A percentile compares a stretch with the other conserved stretches of the same genome.
Conservation (phyloP, 257 asterid genomes). For the Paulownia fortunei region DNA sequence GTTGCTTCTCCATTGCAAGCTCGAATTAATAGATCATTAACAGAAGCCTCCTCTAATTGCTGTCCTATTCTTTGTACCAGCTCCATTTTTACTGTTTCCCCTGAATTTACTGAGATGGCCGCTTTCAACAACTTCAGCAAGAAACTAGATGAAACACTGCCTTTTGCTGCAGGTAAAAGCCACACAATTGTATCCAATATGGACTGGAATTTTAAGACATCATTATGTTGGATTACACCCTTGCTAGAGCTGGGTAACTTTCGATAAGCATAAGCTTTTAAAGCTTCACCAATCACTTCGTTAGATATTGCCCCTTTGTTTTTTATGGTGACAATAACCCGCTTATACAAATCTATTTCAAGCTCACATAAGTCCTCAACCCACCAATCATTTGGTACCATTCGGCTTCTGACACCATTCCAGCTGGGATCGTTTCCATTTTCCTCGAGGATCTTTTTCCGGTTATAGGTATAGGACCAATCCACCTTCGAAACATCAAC, state of each 20-base stretch:
- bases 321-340: slow-evolving; percentile 48
- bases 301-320: slow-evolving; percentile 47
- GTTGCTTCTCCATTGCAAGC: slow-evolving; percentile 49
- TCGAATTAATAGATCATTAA: slow-evolving; percentile 60
- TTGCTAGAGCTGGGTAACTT: slow-evolving; percentile 59
- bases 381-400: slow-evolving; percentile 82
- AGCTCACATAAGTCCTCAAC: slow-evolving; percentile 73
- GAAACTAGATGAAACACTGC: slow-evolving; percentile 62
- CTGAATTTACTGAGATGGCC: slow-evolving; percentile 49
- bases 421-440: slow-evolving; percentile 47
- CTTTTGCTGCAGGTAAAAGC: slow-evolving; percentile 63
- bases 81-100: slow-evolving; percentile 46
- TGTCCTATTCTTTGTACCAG: slow-evolving; percentile 64
- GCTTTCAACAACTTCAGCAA: slow-evolving; percentile 67
- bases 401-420: slow-evolving; percentile 55
- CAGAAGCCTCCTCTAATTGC: slow-evolving; percentile 76
- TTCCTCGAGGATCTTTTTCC: slow-evolving; percentile 54
- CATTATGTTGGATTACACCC: slow-evolving; percentile 45
- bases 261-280: slow-evolving; percentile 61
- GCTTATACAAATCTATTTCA: slow-evolving; percentile 59
- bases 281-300: slow-evolving; percentile 73
- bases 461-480: slow-evolving; percentile 74
- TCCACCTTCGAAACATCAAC: slow-evolving; percentile 62
- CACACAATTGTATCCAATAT: slow-evolving; percentile 54
- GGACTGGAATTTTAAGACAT: slow-evolving; percentile 43